phyloP scores from a whole-genome alignment of 2,329 filamentous ascomycete genomes.

The Xylariaceae sp. region DNA sequence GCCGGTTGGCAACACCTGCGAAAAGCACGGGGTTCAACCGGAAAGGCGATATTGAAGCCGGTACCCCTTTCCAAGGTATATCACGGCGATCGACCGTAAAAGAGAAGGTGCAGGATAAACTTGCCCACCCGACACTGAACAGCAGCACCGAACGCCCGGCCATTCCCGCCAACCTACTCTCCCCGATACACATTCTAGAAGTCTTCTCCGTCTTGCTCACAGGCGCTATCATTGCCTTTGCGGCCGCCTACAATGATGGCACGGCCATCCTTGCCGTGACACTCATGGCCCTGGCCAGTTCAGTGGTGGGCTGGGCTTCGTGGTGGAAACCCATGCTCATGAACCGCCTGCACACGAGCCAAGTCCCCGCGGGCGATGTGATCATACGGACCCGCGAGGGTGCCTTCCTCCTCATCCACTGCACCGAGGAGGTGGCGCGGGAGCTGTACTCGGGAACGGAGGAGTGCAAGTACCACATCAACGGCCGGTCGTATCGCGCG shows the following conservation, averaged over 20 bases:
- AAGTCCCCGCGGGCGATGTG: conserved; percentile 50
- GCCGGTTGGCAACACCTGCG: conserved; percentile 2
- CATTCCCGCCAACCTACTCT: conserved; percentile 40
- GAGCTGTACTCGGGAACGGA: conserved; percentile 56
- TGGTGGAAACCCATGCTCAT: conserved; percentile 50
- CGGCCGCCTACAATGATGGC: conserved; percentile 37
- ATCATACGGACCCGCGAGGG: conserved; percentile 54
- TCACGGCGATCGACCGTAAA: conserved; percentile 28
- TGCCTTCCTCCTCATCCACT: conserved; percentile 50
- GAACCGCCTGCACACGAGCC: conserved; percentile 38
- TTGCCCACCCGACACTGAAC: conserved; percentile 36
- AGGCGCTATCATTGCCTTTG: conserved; percentile 37
- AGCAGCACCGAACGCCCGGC: conserved; percentile 32
- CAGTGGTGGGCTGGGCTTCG: conserved; percentile 48
- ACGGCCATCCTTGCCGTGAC: conserved; percentile 44
- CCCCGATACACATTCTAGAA: conserved; percentile 46
- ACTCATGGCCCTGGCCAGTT: conserved; percentile 44
- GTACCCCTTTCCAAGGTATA: conserved; percentile 15
- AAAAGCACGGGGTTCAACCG: conserved; percentile 10
- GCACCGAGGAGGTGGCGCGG: conserved; percentile 52
- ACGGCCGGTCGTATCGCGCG: conserved; percentile 36
- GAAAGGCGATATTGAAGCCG: conserved; percentile 17
- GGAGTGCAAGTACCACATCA: conserved; percentile 49
- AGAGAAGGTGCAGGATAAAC: conserved; percentile 34
- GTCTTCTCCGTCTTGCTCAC: conserved; percentile 43